Conservation (phyloP, 345 rosid species). For the Brassica carinata region DNA sequence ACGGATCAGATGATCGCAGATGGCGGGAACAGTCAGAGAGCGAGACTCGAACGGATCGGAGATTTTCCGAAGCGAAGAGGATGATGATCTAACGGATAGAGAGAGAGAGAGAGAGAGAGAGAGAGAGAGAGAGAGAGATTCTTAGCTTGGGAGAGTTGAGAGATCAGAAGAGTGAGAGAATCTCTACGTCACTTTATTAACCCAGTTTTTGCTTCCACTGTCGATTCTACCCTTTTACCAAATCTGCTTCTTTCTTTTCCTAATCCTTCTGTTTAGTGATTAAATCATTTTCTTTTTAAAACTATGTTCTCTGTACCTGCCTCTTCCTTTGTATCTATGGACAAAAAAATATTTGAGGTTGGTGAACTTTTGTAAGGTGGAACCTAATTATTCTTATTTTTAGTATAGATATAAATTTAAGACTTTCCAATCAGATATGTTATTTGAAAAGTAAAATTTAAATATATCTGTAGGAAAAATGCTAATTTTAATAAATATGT, state of each 20-base stretch:
- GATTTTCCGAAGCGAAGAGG: background rate
- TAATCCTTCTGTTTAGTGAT: background rate
- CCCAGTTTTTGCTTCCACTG: slow-evolving; percentile 13
- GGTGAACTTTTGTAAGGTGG: background rate
- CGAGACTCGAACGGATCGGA: slow-evolving; percentile 12
- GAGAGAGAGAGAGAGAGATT: slow-evolving; percentile 23
- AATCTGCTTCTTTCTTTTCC: background rate
- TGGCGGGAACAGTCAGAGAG: background rate
- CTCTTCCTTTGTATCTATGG: background rate
- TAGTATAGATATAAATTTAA: background rate
- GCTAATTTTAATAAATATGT: background rate
- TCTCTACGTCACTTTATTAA: slow-evolving; percentile 29
- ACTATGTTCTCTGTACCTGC: background rate
- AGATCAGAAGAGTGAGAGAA: slow-evolving; percentile 30
- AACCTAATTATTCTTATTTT: background rate
- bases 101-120: background rate
- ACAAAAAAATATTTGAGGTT: background rate
- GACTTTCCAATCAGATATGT: background rate
- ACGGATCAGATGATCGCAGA: slow-evolving; percentile 28
- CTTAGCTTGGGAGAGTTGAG: slow-evolving; percentile 27
- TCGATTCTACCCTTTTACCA: slow-evolving; percentile 36
- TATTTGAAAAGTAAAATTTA: background rate
- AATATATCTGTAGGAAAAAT: background rate
- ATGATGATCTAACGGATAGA: background rate
- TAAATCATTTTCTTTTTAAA: background rate